These are phyloP conservation scores for Gossypium schwendimanii DNA, from an alignment of 441 rosid species.

Conservation along the genomic window DNA sequence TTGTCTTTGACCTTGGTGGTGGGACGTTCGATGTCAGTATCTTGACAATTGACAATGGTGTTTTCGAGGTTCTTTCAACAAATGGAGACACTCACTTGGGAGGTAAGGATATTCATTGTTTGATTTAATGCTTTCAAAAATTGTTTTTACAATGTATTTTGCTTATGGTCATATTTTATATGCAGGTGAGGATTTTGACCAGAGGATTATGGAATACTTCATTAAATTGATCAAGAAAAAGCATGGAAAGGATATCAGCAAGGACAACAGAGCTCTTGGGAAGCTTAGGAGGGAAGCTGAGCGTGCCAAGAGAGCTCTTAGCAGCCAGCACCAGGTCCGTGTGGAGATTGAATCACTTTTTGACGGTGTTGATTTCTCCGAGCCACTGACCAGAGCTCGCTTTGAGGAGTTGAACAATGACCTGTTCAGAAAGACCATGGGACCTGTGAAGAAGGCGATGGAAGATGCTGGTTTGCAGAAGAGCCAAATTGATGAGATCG, in stretches of 20 bases:
- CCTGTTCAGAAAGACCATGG: conserved; percentile 90
- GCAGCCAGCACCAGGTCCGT: conserved; percentile 93
- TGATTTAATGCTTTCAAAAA: too few species aligned
- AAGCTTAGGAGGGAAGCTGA: conserved; percentile 80
- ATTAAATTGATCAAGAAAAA: conserved; percentile 91
- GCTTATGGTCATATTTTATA: conserved; percentile 7
- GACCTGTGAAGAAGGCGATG: conserved; percentile 98
- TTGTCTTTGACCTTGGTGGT: conserved; percentile 95
- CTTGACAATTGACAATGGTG: conserved; percentile 81
- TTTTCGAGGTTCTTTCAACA: conserved; percentile 79
- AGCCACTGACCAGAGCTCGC: conserved; percentile 87
- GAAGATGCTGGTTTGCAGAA: conserved; percentile 90
- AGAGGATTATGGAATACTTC: conserved; percentile 88
- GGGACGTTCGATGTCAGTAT: conserved; percentile 91
- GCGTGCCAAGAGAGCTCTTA: conserved; percentile 92
- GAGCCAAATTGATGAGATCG: conserved; percentile 88
- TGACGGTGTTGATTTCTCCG: conserved; percentile 80
- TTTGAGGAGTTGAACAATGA: conserved; percentile 88
- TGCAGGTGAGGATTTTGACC: conserved; percentile 89
- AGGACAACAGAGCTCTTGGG: conserved; percentile 85
- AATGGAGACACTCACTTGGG: conserved; percentile 91
- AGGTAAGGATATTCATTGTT: conserved; percentile 33
- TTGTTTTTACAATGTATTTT: background rate
- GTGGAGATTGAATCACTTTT: conserved; percentile 89
- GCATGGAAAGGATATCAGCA: conserved; percentile 93